These are phyloP conservation scores for Hypocreales sp. DNA, from an alignment of 2,329 filamentous ascomycete genomes.

Conservation along the genomic window DNA sequence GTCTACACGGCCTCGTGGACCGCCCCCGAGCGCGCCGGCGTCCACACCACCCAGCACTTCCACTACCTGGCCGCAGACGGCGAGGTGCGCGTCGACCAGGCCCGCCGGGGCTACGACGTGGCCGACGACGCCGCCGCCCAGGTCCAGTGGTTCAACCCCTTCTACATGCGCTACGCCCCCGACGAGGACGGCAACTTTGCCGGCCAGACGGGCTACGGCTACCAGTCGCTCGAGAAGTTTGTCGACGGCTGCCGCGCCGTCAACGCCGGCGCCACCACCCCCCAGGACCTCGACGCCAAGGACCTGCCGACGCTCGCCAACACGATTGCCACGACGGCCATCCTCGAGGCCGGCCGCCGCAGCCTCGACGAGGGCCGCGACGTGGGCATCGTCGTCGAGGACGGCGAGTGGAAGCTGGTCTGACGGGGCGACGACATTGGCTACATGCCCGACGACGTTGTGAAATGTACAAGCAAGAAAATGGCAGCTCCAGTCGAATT, in stretches of 20 bases:
- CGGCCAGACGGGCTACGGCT: conserved; percentile 83
- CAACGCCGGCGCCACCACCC: conserved; percentile 55
- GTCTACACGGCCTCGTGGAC: conserved; percentile 95
- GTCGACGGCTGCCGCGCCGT: conserved; percentile 71
- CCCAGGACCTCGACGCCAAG: conserved; percentile 65
- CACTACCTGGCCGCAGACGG: conserved; percentile 78
- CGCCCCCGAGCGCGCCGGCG: conserved; percentile 77
- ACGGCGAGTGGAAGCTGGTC: conserved; percentile 52
- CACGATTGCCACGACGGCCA: conserved; percentile 82
- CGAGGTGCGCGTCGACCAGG: conserved; percentile 82
- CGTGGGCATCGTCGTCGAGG: conserved; percentile 55
- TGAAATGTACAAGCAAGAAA: too few relatives aligned
- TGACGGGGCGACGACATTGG: too few relatives aligned
- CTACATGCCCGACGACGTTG: too few relatives aligned
- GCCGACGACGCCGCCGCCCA: conserved; percentile 61
- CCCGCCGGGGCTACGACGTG: conserved; percentile 86
- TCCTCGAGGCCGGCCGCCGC: conserved; percentile 71
- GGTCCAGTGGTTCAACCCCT: conserved; percentile 82
- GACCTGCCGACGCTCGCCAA: conserved; percentile 76
- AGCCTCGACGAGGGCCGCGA: conserved; percentile 73
- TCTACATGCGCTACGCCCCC: conserved; percentile 89
- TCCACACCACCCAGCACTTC: conserved; percentile 97
- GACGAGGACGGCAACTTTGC: conserved; percentile 92
- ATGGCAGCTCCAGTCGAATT: too few relatives aligned
- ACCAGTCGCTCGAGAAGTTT: conserved; percentile 92